Base-by-base conservation (phyloP, 2,329 filamentous ascomycete genomes). In the Spiromastix sp. region DNA sequence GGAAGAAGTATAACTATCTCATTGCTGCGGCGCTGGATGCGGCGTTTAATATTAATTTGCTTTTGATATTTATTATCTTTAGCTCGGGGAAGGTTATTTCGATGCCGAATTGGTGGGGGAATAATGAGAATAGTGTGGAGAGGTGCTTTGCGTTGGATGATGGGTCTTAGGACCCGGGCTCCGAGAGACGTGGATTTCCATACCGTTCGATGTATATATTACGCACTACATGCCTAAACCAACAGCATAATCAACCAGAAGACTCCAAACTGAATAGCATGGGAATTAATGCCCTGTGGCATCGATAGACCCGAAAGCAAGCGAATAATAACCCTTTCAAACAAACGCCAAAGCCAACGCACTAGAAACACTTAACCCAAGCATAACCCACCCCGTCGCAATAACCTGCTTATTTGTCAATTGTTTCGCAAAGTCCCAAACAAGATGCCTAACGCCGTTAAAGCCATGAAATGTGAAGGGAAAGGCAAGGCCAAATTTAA, bases 371-470 rank as follows among this genome's bases (percentile, higher is more conserved):
- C 28, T 26, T 12, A 75, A 44, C 3, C 67, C 77, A 36, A 81
- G 59, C 17, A 73, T 72, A 21, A 65, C 51, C 74, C 77, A 81
- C 11, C 79, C 79, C 1, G 72, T 77, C 59, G 65, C 66, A 46
- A 74, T 72, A 40, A 83, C 77, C 51, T 70, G 63, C 58, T 70
- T 63, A 54, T 83, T 83, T 49, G 63, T 70, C 42, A 83, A 70
- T 32, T 67, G 64, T 46, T 63, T 61, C 34, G 74, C 76, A 24
- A 70, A 59, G 65, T 84, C 79, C 79, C 79, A 84, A 10, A 67
- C 52, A 67, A 84, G 65, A 71, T 84, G 79, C 52, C 79, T 71
- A n/a, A 84, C 19, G 12, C 79, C 79, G 52, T 81, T 82, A 49
- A 79, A 64, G 40, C 54, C 59, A 59, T 84, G 79, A 59, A 72